These are phyloP conservation scores for Lasiodiplodia hormozganensis DNA, from an alignment of 2,329 filamentous ascomycete genomes.

Conservation along the genomic window DNA sequence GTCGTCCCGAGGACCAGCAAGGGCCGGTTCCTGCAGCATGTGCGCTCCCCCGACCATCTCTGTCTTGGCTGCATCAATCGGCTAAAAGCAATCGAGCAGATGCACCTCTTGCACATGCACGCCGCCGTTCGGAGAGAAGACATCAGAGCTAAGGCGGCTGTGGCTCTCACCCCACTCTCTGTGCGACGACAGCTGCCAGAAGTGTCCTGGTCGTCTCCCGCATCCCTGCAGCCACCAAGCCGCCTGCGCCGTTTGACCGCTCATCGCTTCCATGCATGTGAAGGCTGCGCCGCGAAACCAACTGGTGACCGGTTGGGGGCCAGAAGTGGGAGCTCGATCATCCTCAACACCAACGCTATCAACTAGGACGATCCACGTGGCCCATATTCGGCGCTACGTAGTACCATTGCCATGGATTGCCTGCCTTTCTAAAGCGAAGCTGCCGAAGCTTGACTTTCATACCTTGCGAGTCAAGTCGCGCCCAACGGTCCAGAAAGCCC, in stretches of 20 bases:
- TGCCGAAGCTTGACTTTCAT: slow-evolving; percentile 4
- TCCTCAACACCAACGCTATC: background rate
- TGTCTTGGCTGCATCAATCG: slow-evolving; percentile 2
- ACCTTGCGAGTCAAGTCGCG: slow-evolving; percentile 14
- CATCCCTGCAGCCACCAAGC: slow-evolving; percentile 8
- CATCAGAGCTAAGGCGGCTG: background rate
- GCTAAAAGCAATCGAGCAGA: slow-evolving; percentile 10
- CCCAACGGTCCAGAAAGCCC: slow-evolving; percentile 14
- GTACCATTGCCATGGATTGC: slow-evolving; percentile 13
- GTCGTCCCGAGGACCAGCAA: slow-evolving; percentile 15
- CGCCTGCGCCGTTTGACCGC: slow-evolving; percentile 15
- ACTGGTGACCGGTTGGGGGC: slow-evolving; percentile 2
- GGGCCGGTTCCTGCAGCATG: slow-evolving; percentile 23
- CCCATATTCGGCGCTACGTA: background rate
- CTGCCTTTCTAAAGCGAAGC: background rate
- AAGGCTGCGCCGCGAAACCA: slow-evolving; percentile 14
- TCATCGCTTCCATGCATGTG: slow-evolving; percentile 25
- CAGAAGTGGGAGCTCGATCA: slow-evolving; percentile 14
- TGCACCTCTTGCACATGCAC: slow-evolving; percentile 15
- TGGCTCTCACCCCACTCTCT: slow-evolving; percentile 16
- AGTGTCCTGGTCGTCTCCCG: background rate
- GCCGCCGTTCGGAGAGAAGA: background rate
- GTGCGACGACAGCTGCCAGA: slow-evolving; percentile 7
- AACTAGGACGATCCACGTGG: slow-evolving; percentile 5
- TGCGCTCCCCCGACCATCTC: background rate